These are phyloP conservation scores for Pythium brachiatum DNA, from an alignment of 352 stramenopile genomes.

Conservation along the genomic window DNA sequence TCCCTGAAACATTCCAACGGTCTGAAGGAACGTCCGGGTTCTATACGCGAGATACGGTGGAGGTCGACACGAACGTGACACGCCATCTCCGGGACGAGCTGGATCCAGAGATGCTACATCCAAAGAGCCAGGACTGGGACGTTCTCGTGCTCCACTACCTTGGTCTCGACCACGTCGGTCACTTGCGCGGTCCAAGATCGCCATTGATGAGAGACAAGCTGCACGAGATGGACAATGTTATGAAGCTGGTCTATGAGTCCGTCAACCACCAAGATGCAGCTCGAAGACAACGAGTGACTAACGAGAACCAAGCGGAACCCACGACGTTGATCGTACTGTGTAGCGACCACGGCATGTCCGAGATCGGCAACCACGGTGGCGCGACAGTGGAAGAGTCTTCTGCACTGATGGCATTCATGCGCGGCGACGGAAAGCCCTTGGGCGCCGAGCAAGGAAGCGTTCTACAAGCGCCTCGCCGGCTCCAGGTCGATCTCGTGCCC, in stretches of 20 bases:
- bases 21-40: slow-evolving; percentile 84
- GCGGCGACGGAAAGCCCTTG: slow-evolving; percentile 34
- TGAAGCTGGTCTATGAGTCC: slow-evolving; percentile 56
- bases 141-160: slow-evolving; percentile 86
- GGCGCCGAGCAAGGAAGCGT: slow-evolving; percentile 12
- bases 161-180: slow-evolving; percentile 83
- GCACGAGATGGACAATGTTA: slow-evolving; percentile 77
- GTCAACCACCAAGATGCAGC: slow-evolving; percentile 55
- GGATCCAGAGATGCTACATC: slow-evolving; percentile 61
- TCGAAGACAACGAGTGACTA: slow-evolving; percentile 15
- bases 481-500: slow-evolving; percentile 77
- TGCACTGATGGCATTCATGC: slow-evolving; percentile 76
- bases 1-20: slow-evolving; percentile 66
- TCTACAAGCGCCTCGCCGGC: slow-evolving; percentile 19
- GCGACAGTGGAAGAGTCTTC: slow-evolving; percentile 83
- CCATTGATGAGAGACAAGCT: slow-evolving; percentile 78
- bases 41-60: slow-evolving; percentile 84
- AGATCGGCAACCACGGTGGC: slow-evolving; percentile 85
- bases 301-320: slow-evolving; percentile 27
- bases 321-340: slow-evolving; percentile 73
- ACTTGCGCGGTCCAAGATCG: slow-evolving; percentile 77
- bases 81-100: slow-evolving; percentile 82
- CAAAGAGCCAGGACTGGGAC: slow-evolving; percentile 79
- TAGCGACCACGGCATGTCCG: slow-evolving; percentile 89
- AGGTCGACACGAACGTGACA: slow-evolving; percentile 87